Evolutionary conservation across 768 basidiomycete species (phyloP), one percentile per base, ranked within the genome.

Genomic region (Hemileccinum rubropunctum): DNA sequence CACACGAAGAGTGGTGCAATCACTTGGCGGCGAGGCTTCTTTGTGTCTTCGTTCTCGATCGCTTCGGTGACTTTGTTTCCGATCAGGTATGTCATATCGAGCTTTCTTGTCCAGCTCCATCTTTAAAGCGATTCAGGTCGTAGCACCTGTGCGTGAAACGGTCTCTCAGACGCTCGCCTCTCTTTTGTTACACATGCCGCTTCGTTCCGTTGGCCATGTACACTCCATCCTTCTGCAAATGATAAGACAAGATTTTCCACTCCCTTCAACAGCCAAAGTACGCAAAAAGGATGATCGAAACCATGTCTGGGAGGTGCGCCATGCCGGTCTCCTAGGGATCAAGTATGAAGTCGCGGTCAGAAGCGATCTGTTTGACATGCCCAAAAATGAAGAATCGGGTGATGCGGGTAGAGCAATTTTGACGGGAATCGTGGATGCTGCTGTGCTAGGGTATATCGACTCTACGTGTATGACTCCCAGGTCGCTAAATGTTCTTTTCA

Each of bases 331-430:
- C 51, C 78, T 98, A 9, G 97, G 97, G 1, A 84, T 99, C 67
- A 98, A 98, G 74, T 98, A 98, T 66, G 91, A 98, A 67, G 94
- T 98, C 33, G 97, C 95, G 13, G 97, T 98, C 15, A 76, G 93
- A 56, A 82, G 77, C 47, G 93, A 97, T 64, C 71, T 98, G 20
- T 84, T 98, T 50, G 69, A 65, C 21, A 63, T 71, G 7, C 58
- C 60, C 36, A 67, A 53, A 54, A 73, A 70, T 26, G 68, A 66
- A 33, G 69, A 69, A 4, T 54, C 65, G 11, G 64, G 64, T n/a
- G 64, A 71, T 50, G 66, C 65, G 6, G 85, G 83, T 15, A 74
- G 68, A 51, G 73, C 76, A 15, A 74, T 97, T 17, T 70, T 99
- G 41, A 74, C 77, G 27, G 90, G 85, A 26, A 89, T 98, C 11